Percentiles rank a stretch among this genome's conserved stretches.
Conservation (phyloP, 106 monocot genomes). For the Allium sativum region DNA sequence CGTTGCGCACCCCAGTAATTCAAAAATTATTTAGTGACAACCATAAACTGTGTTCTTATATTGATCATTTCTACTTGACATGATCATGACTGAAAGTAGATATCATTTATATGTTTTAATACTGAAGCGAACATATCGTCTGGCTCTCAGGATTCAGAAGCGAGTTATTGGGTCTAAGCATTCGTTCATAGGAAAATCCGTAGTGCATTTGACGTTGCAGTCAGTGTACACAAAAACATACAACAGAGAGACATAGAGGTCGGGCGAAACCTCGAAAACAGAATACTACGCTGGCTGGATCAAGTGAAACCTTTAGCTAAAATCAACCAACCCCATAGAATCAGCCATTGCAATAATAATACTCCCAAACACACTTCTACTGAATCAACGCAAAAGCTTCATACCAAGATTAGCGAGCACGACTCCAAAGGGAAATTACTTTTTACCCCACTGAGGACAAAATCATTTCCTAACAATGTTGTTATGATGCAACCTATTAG, state of each 20-base stretch:
- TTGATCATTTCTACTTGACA: too few relatives aligned
- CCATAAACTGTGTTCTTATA: too few relatives aligned
- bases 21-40: too few relatives aligned
- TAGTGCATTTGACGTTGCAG: constrained; percentile 55
- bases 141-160: too few relatives aligned
- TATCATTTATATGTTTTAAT: too few relatives aligned
- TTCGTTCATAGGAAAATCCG: constrained; percentile 82
- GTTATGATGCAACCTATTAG: constrained; percentile 37
- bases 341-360: too few relatives aligned
- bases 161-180: too few relatives aligned
- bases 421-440: constrained; percentile 31
- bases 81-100: too few relatives aligned
- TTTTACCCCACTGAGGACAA: constrained; percentile 33
- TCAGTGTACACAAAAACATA: constrained; percentile 66
- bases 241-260: constrained; percentile 77
- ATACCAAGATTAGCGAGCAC: constrained; percentile 5
- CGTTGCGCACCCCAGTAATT: too few relatives aligned
- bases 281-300: constrained; percentile 73
- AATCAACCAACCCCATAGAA: too few relatives aligned
- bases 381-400: constrained; percentile 8
- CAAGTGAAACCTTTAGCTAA: constrained; percentile 75
- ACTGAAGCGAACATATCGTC: too few relatives aligned
- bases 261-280: constrained; percentile 66
- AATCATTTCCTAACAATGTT: constrained; percentile 28
- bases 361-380: constrained; percentile 12